A percentile compares a stretch with the other conserved stretches of the same genome.
Evolutionary conservation across 768 basidiomycete species (phyloP).

Genomic region (Leccinum subgranulosum): DNA sequence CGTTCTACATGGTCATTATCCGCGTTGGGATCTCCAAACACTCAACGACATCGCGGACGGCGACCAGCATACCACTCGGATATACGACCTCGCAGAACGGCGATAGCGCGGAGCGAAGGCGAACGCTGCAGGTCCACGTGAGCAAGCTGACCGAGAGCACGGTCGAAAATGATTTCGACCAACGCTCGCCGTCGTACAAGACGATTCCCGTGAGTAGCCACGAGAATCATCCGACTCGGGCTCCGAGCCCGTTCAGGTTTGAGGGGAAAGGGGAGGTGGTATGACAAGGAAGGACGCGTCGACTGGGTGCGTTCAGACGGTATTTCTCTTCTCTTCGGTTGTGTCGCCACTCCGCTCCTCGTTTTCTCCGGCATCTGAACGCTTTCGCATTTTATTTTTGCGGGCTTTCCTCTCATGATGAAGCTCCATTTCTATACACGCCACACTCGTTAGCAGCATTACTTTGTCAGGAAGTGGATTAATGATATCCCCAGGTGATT

Average conservation of each 20-base stretch:
- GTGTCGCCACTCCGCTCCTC: too few species aligned
- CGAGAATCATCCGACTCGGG: not conserved
- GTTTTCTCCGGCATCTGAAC: too few species aligned
- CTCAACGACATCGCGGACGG: not conserved
- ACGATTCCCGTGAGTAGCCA: not conserved
- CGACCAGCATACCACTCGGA: not conserved
- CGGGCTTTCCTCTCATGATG: too few species aligned
- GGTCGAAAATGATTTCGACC: not conserved
- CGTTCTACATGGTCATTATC: constrained; percentile 8
- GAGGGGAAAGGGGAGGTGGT: not conserved
- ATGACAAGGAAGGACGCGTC: not conserved
- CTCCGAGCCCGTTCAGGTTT: not conserved
- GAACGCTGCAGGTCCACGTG: not conserved
- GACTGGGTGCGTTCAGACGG: too few species aligned
- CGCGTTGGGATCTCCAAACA: not conserved
- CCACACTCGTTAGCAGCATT: too few species aligned
- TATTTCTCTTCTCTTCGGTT: too few species aligned
- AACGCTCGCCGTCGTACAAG: not conserved
- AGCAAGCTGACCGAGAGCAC: not conserved
- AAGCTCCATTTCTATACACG: too few species aligned
- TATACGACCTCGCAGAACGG: too few species aligned
- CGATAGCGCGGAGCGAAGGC: not conserved
- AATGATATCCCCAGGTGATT: too few species aligned
- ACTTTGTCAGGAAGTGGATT: too few species aligned
- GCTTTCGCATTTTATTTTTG: too few species aligned